phyloP scores from a whole-genome alignment of 2,329 filamentous ascomycete species.

The Trichoderma semiorbis region DNA sequence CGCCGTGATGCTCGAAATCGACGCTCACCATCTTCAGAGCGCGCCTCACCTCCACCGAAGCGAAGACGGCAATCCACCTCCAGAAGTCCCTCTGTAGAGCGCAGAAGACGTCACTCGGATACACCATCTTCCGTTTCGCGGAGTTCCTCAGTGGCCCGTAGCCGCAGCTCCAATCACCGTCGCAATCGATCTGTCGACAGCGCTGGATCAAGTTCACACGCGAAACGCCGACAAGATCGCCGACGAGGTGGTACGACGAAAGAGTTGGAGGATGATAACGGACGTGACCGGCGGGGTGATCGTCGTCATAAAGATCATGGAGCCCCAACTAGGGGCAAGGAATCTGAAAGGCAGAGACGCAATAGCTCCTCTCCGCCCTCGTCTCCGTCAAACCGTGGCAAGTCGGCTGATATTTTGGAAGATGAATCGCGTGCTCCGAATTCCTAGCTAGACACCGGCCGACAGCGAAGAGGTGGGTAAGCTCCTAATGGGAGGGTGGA shows the following conservation, averaged over 20 bases:
- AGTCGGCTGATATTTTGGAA: constrained; percentile 54
- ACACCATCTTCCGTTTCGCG: constrained; percentile 42
- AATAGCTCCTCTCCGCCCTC: constrained; percentile 53
- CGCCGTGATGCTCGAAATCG: constrained; percentile 23
- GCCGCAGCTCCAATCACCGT: constrained; percentile 26
- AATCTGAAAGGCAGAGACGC: constrained; percentile 37
- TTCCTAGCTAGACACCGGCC: constrained; percentile 21
- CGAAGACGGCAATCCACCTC: constrained; percentile 49
- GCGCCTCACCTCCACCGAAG: constrained; percentile 46
- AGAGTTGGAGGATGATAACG: background rate
- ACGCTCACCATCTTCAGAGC: constrained; percentile 36
- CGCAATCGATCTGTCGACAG: constrained; percentile 19
- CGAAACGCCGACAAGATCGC: constrained; percentile 9
- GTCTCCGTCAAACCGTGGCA: constrained; percentile 47
- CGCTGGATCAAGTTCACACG: constrained; percentile 9
- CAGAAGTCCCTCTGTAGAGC: constrained; percentile 44
- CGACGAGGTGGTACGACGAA: background rate
- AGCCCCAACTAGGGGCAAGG: constrained; percentile 12
- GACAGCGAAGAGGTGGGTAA: constrained; percentile 27
- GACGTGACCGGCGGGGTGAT: constrained; percentile 10
- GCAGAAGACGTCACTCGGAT: constrained; percentile 35
- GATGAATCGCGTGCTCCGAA: constrained; percentile 27
- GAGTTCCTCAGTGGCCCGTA: constrained; percentile 34
- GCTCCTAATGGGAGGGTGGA: constrained; percentile 8
- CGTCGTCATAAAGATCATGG: background rate